A percentile compares a stretch with the other conserved stretches of the same genome.
Evolutionary conservation across 2,329 filamentous ascomycete species (phyloP).

Genomic region (Tolypocladium ovalisporum): DNA sequence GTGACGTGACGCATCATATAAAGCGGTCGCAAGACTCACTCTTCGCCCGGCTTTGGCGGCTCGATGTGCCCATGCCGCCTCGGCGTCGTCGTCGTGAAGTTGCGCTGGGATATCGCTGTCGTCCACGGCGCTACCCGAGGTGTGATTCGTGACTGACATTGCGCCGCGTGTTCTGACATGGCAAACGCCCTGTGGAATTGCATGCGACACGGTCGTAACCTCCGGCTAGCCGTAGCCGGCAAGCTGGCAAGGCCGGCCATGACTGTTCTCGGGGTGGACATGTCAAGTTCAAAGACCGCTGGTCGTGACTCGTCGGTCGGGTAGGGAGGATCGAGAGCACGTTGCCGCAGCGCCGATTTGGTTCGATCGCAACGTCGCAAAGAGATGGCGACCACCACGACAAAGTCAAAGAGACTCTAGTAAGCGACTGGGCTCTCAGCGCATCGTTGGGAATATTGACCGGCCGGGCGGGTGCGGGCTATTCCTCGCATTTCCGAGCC

Average conservation of each 20-base stretch:
- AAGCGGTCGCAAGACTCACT: slow-evolving; percentile 46
- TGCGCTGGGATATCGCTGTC: slow-evolving; percentile 21
- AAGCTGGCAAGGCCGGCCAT: slow-evolving; percentile 21
- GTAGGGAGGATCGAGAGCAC: neutral
- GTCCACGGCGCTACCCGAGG: slow-evolving; percentile 6
- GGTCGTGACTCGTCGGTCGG: neutral
- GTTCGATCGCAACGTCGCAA: neutral
- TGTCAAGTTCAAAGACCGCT: slow-evolving; percentile 4
- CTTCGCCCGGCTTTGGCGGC: slow-evolving; percentile 80
- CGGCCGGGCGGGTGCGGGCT: neutral
- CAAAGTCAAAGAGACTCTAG: neutral
- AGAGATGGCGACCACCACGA: neutral
- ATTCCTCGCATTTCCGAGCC: slow-evolving; percentile 1
- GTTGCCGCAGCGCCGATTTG: neutral
- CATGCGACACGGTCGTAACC: slow-evolving; percentile 12
- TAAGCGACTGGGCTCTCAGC: neutral
- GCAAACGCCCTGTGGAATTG: slow-evolving; percentile 6
- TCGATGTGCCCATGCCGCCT: slow-evolving; percentile 68
- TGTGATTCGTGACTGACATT: slow-evolving; percentile 8
- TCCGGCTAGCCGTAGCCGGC: slow-evolving; percentile 17
- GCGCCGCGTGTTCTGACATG: slow-evolving; percentile 8
- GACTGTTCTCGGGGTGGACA: slow-evolving; percentile 22
- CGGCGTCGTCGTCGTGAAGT: slow-evolving; percentile 55
- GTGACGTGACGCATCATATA: neutral
- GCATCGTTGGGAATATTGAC: neutral